Base-by-base conservation (phyloP, 345 rosid genomes). In the Turnera subulata region DNA sequence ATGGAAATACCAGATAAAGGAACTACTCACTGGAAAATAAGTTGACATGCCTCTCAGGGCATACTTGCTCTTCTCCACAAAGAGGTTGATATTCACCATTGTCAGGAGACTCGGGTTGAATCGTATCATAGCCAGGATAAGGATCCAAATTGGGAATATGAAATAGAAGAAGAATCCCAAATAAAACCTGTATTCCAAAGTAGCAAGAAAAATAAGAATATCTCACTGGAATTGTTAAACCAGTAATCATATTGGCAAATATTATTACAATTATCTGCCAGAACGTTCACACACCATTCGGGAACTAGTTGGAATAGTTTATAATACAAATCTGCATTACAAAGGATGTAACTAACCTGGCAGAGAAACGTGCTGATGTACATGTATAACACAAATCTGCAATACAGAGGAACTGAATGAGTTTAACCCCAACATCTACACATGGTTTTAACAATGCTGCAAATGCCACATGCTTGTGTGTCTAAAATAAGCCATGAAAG, bases 1-100 rank as follows among this genome's bases (percentile, higher is more conserved):
- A 15, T 45, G 45, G 11, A n/a, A 32, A 43, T 5, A 38, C 15
- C 15, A 40, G 11, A 39, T 38, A 6, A 23, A 50, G 18, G 14
- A 55, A 10, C 5, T 53, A 58, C 74, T 22, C 59, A 70, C 74
- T 58, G 39, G 74, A 58, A 47, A 70, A 59, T 14, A 70, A 54
- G 52, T 42, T 59, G 43, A 20, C 74, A 32, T 70, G 65, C 17
- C 62, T 70, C 74, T 70, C 74, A 3, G 74, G 74, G 40, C 74
- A 70, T 23, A 52, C 58, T 48, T 64, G 54, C 47, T 70, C 69
- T 54, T 33, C 65, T 39, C 58, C 74, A 29, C 56, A 69, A 55
- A 70, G 69, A 25, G 58, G 57, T 59, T 70, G 69, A 23, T 70
- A 70, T 49, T 59, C 74, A 48, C 65, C 57, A 22, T 64, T 53